phyloP scores from a whole-genome alignment of 345 rosid species.

The Euphorbia peplus region DNA sequence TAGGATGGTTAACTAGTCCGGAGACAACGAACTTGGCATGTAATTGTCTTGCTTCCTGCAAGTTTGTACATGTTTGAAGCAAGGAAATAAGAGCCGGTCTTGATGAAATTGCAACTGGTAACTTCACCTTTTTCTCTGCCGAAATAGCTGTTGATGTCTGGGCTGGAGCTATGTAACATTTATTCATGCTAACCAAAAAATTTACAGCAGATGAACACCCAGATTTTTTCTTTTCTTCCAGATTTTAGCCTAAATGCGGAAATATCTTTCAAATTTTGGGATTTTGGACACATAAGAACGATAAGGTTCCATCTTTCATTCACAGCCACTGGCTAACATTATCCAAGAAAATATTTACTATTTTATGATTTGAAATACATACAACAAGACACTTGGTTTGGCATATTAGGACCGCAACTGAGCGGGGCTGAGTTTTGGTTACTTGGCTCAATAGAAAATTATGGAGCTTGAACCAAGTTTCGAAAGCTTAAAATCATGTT shows the following conservation, averaged over 20 bases:
- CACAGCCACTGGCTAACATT: constrained; percentile 1
- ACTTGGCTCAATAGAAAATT: too few relatives aligned
- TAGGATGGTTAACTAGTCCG: background rate
- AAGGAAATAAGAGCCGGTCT: background rate
- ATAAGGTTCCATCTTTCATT: background rate
- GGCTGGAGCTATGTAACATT: background rate
- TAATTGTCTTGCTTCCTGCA: constrained; percentile 1
- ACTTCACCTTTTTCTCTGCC: background rate
- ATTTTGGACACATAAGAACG: background rate
- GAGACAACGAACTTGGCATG: constrained; percentile 12
- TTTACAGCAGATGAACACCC: background rate
- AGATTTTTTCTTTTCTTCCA: background rate
- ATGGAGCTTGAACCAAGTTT: too few relatives aligned
- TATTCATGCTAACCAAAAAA: background rate
- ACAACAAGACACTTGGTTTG: too few relatives aligned
- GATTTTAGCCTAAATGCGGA: background rate
- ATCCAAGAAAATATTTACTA: background rate
- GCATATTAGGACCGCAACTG: too few relatives aligned
- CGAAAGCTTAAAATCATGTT: too few relatives aligned
- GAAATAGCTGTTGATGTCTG: background rate
- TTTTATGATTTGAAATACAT: background rate
- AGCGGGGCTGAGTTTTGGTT: too few relatives aligned
- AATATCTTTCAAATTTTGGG: background rate
- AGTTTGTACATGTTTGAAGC: constrained; percentile 5
- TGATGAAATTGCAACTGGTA: background rate